Evolutionary conservation across 1,284 basidiomycete species (phyloP).

Genomic region (Heterobasidion parviporum): DNA sequence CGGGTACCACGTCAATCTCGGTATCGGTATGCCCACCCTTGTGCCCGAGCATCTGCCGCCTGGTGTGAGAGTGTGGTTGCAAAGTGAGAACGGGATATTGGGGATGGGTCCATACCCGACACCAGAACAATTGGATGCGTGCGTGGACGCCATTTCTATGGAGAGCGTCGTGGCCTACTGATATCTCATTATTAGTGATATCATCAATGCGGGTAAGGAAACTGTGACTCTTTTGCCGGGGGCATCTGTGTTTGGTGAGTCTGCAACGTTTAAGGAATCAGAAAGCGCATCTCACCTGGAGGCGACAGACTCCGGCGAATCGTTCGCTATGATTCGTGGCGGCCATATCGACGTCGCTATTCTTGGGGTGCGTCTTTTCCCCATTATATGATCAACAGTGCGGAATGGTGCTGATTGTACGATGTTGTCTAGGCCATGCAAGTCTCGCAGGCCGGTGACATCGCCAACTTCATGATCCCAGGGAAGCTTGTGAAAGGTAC

Average conservation of each 20-base stretch:
- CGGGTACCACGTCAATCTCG: conserved; percentile 72
- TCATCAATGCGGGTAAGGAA: conserved; percentile 96
- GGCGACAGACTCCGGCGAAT: conserved; percentile 71
- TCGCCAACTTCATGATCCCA: conserved; percentile 98
- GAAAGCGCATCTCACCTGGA: conserved; percentile 1
- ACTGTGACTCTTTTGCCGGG: conserved; percentile 90
- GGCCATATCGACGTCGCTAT: conserved; percentile 95
- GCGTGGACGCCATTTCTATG: conserved; percentile 22
- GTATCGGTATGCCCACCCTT: conserved; percentile 89
- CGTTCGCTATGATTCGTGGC: conserved; percentile 94
- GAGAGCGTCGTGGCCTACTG: conserved; percentile 1
- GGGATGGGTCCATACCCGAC: conserved; percentile 95
- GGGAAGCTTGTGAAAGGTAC: conserved; percentile 85
- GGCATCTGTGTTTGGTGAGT: conserved; percentile 79
- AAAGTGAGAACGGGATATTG: conserved; percentile 92
- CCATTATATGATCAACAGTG: conserved; percentile 1
- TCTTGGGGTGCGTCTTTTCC: conserved; percentile 41
- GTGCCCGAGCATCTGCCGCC: conserved; percentile 78
- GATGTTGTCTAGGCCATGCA: conserved; percentile 70
- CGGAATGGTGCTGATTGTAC: neutral
- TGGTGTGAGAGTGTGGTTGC: conserved; percentile 84
- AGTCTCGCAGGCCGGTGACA: conserved; percentile 87
- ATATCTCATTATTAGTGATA: conserved; percentile 44
- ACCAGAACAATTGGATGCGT: conserved; percentile 83
- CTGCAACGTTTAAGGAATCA: neutral